Evolutionary conservation across 139 green algal genomes (phyloP), one percentile per base, ranked within the genome.

Genomic region (Tetratostichococcus sp.): DNA sequence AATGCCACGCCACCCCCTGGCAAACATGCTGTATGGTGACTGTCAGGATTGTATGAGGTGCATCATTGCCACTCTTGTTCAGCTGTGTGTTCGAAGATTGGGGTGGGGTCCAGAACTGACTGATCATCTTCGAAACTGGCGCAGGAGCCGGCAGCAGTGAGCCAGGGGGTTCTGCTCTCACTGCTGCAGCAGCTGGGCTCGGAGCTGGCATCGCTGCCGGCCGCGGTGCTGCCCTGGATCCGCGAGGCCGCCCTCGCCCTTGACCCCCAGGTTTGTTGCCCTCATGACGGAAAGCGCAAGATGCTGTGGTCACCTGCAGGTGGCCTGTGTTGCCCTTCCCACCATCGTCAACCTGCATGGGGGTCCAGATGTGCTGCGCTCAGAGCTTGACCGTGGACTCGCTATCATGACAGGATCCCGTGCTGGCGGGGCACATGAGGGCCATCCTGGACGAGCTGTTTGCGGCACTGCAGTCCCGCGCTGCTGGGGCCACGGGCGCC

Each of bases 121-220:
- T n/a, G n/a, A n/a, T n/a, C n/a, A n/a, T n/a, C n/a, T n/a, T n/a
- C n/a, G n/a, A n/a, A n/a, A n/a, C n/a, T n/a, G n/a, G n/a, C 42
- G 19, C 69, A 31, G 14, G 77, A 83, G 50, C 77, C 84, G 16
- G 57, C 68, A n/a, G 62, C 71, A 58, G 81, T 97, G 16, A 89
- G 76, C 43, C 92, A 97, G 82, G 74, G 80, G 32, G 82, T 91
- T 11, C 81, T 97, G 68, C 79, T 97, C 31, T 85, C 83, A 6
- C 81, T 97, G 65, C 70, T 95, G 65, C 86, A 93, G 73, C 93
- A 97, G 83, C 86, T 97, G 34, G 75, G 76, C 28, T 73, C 68
- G 30, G 83, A 95, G 66, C 84, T 97, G 32, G 30, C n/a, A 5
- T 67, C 71, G 21, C 32, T 79, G 58, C 70, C 33, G 30, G 42